phyloP scores from a whole-genome alignment of 495 filamentous ascomycete species.

The Neurospora sp. region DNA sequence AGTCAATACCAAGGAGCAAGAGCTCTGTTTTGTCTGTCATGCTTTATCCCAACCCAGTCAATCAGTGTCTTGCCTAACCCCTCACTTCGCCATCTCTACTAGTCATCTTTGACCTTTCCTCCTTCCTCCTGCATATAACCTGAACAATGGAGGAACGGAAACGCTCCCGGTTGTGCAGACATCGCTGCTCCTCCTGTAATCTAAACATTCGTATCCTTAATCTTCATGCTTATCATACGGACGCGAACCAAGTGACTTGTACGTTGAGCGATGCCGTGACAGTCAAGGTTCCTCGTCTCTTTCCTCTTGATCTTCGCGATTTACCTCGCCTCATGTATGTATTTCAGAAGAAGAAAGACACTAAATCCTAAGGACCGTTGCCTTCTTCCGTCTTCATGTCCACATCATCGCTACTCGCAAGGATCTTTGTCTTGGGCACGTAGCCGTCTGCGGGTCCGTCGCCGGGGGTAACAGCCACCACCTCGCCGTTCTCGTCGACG shows the following conservation, averaged over 20 bases:
- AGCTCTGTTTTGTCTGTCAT: neutral
- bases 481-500: slow-evolving; percentile 87
- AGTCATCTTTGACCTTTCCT: neutral
- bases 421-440: slow-evolving; percentile 59
- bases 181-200: neutral
- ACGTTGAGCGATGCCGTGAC: neutral
- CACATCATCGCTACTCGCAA: slow-evolving; percentile 64
- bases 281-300: neutral
- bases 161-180: neutral
- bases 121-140: neutral
- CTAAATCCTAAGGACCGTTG: neutral
- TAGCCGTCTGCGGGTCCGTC: slow-evolving; percentile 32
- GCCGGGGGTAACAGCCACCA: slow-evolving; percentile 79
- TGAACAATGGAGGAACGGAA: neutral
- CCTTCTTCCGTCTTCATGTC: slow-evolving; percentile 30
- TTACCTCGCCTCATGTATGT: neutral
- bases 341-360: neutral
- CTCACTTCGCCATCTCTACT: neutral
- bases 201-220: neutral
- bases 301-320: neutral
- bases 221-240: neutral
- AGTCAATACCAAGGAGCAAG: neutral
- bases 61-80: neutral
- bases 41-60: slow-evolving; percentile 1
- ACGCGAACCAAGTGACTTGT: neutral